Base-by-base conservation (phyloP, 108 stramenopile species). In the Nannochloropsis granulata region DNA sequence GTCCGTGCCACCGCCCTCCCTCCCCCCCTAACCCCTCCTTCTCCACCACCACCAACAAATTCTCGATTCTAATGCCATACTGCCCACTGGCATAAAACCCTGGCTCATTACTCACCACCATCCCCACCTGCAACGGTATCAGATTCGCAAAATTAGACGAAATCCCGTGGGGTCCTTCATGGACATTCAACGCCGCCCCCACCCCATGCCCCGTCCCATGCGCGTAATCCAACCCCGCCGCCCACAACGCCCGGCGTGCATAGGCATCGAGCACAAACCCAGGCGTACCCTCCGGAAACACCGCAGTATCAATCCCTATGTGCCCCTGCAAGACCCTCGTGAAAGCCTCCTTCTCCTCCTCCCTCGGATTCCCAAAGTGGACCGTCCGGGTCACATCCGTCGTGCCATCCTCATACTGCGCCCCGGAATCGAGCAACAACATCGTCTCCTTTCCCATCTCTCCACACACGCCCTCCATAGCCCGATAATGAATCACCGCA, bases 141-240 rank as follows among this genome's bases (percentile, higher is more conserved):
- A 90, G 86, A 85, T 94, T 71, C 23, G n/a, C 24, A 82, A 23
- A 78, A 14, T 43, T 43, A 24, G 84, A 88, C 12, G 85, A 84
- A 14, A 90, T 86, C 21, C 86, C 85, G 21, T 91, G 93, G 16
- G 99, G 99, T 14, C 96, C 97, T 83, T 99, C 99, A 83, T 99
- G 99, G 3, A 99, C 99, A 84, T 97, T 98, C 79, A 99, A 90
- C 25, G 90, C 94, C 12, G 97, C 95, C 12, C 99, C 99, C 42
- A 99, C 97, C 25, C 99, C 98, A 87, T 97, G 97, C 0, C 97
- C 97, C 21, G 97, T 98, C 12, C 99, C 99, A 89, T 99, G 99
- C 34, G 91, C 92, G 88, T 98, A 99, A 88, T 99, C 95, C n/a
- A 92, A 92, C 24, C 97, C 95, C 11, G 81, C 87, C 43, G 92